These are phyloP conservation scores for Podospora pseudopauciseta DNA, from an alignment of 495 filamentous ascomycete species.

Conservation along the genomic window DNA sequence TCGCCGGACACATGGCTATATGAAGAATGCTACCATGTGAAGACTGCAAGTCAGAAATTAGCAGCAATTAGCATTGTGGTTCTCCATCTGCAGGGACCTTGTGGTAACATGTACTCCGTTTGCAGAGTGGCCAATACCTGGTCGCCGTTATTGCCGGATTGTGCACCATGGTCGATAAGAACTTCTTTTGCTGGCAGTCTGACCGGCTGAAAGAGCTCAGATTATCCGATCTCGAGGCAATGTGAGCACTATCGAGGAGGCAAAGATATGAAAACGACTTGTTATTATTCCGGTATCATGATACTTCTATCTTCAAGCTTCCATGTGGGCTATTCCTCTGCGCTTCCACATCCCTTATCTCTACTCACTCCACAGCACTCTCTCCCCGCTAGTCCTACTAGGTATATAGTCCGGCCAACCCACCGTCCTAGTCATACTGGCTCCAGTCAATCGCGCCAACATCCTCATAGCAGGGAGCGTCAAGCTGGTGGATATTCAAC, in stretches of 20 bases:
- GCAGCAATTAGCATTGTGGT: neutral
- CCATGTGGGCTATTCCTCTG: no score
- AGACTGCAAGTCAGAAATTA: neutral
- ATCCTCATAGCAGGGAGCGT: neutral
- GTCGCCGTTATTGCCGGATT: neutral
- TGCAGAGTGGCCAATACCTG: no score
- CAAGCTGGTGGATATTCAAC: neutral
- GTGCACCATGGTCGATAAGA: neutral
- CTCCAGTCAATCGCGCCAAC: conserved; percentile 1
- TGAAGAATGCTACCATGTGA: neutral
- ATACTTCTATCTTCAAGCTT: no score
- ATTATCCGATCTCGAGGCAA: no score
- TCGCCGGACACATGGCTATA: neutral
- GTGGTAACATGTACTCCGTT: neutral
- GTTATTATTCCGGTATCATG: no score
- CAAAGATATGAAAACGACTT: no score
- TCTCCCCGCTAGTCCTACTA: no score
- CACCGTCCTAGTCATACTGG: neutral
- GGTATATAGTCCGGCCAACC: no score
- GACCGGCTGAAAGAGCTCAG: no score
- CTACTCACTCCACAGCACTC: neutral
- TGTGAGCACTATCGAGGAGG: no score
- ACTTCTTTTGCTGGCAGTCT: no score
- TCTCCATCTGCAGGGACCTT: neutral
- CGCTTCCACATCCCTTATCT: neutral